These are phyloP conservation scores for Melampsora americana DNA, from an alignment of 1,284 basidiomycete species.

Conservation along the genomic window DNA sequence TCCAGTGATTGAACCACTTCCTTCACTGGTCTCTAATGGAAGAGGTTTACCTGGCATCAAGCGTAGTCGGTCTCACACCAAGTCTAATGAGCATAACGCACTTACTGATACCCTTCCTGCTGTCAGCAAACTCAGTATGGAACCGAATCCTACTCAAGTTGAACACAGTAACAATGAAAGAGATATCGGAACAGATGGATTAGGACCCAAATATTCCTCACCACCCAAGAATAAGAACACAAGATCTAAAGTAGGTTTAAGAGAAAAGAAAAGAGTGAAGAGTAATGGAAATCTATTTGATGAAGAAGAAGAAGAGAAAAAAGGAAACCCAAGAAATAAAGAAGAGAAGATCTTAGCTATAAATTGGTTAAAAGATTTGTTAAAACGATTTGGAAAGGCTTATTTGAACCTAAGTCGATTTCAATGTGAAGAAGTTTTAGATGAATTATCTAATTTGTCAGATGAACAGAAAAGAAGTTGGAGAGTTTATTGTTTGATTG, in stretches of 20 bases:
- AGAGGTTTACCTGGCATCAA: constrained; percentile 22
- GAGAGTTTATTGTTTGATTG: constrained; percentile 72
- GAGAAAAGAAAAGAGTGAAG: constrained; percentile 37
- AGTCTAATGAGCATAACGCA: constrained; percentile 23
- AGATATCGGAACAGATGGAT: not conserved
- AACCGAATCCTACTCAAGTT: constrained; percentile 1
- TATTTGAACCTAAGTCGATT: constrained; percentile 69
- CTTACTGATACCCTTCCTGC: not conserved
- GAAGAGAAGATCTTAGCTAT: constrained; percentile 68
- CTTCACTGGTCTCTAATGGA: not conserved
- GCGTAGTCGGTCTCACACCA: constrained; percentile 32
- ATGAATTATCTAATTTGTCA: constrained; percentile 73
- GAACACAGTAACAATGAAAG: not conserved
- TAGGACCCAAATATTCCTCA: not conserved
- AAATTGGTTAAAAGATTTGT: constrained; percentile 73
- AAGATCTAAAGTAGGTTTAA: not conserved
- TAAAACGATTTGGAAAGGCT: constrained; percentile 74
- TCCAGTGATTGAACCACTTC: not conserved
- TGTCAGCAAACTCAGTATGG: not conserved
- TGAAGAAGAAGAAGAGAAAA: not conserved
- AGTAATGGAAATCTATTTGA: constrained; percentile 29
- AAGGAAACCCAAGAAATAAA: not conserved
- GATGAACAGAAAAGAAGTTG: constrained; percentile 66
- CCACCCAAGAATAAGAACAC: not conserved
- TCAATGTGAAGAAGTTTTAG: constrained; percentile 69